Percentiles rank a stretch among this genome's conserved stretches.
phyloP scores from a whole-genome alignment of 225 moss, liverwort and hornwort species.

The Marchantia polymorpha region DNA sequence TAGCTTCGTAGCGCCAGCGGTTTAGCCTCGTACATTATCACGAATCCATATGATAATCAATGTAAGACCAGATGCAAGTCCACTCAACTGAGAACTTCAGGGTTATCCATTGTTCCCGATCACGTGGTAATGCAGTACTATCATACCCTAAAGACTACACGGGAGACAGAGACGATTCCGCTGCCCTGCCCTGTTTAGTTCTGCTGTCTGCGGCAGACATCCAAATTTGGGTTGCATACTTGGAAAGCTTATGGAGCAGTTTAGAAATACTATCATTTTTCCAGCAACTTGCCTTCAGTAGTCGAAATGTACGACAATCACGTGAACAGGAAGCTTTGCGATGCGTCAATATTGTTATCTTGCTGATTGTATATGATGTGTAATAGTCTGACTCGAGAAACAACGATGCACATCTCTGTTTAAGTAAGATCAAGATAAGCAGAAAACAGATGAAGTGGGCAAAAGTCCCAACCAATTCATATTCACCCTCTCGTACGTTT shows the following conservation, averaged over 20 bases:
- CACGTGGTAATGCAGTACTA: neutral
- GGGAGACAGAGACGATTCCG: too few species aligned
- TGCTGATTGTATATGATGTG: too few species aligned
- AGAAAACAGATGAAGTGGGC: too few species aligned
- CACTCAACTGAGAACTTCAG: neutral
- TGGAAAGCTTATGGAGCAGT: neutral
- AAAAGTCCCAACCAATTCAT: too few species aligned
- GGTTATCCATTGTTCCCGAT: neutral
- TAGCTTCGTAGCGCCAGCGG: neutral
- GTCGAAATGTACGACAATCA: neutral
- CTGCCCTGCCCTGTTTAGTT: too few species aligned
- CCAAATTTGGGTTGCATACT: neutral
- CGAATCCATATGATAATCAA: neutral
- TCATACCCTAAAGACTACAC: constrained; percentile 10
- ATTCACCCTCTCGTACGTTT: too few species aligned
- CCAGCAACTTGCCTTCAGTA: neutral
- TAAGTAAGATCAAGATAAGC: too few species aligned
- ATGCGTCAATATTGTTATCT: too few species aligned
- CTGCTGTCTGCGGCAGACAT: neutral
- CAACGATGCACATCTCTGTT: too few species aligned
- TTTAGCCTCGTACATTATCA: neutral
- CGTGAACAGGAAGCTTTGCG: too few species aligned
- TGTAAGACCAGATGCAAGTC: neutral
- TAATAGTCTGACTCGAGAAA: too few species aligned
- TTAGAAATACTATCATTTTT: neutral